Conservation (phyloP, 148 eudicot species). For the Cornus suecica region DNA sequence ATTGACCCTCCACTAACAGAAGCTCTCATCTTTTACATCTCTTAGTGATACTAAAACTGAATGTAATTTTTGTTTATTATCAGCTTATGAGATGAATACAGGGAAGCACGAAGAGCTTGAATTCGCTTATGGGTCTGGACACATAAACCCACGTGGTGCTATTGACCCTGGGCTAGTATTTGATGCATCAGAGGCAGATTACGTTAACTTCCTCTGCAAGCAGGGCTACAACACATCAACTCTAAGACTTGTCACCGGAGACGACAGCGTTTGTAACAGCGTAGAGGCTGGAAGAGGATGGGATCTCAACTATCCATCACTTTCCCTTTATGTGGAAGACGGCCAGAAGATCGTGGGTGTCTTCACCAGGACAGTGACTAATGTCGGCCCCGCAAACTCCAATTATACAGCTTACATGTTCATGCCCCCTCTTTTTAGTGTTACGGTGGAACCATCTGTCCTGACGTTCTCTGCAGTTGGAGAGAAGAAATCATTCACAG, state of each 20-base stretch:
- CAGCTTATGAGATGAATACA: constrained; percentile 5
- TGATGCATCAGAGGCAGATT: constrained; percentile 7
- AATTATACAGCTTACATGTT: background rate
- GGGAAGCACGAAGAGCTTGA: constrained; percentile 6
- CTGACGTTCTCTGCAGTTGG: background rate
- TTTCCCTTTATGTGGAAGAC: background rate
- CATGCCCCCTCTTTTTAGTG: background rate
- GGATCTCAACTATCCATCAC: constrained; percentile 19
- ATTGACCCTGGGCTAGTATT: constrained; percentile 11
- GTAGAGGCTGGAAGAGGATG: constrained; percentile 2
- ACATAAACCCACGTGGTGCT: constrained; percentile 1
- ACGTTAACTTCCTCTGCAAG: constrained; percentile 7
- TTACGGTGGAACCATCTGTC: background rate
- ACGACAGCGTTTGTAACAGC: background rate
- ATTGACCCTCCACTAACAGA: background rate
- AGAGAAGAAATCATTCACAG: constrained; percentile 4
- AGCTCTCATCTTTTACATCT: background rate
- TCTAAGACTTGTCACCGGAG: constrained; percentile 3
- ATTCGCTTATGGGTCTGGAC: constrained; percentile 8
- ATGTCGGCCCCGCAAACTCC: constrained; percentile 2
- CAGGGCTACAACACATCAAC: constrained; percentile 4
- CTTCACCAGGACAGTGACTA: constrained; percentile 7
- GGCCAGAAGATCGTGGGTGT: background rate
- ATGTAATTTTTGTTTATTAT: background rate
- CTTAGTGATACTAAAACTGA: background rate